These are phyloP conservation scores for Magnolia changhungtana DNA, from an alignment of 164 flowering plant genomes.

Conservation along the genomic window DNA sequence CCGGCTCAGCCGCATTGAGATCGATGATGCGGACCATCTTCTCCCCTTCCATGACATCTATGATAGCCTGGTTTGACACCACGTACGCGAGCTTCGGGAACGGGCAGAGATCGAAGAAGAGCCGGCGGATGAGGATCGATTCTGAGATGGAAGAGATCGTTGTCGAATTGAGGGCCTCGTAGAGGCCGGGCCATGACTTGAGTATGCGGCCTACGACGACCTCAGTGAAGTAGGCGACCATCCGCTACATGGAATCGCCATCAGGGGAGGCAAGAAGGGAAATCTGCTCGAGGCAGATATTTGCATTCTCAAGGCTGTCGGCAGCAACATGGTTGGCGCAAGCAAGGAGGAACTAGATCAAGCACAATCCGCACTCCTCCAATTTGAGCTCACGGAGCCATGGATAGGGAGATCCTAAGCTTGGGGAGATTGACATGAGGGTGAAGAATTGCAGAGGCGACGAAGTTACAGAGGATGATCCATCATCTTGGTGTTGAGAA, in stretches of 20 bases:
- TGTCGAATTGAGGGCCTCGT: constrained; percentile 60
- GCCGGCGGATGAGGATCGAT: constrained; percentile 37
- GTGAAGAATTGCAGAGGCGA: constrained; percentile 60
- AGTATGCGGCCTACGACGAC: constrained; percentile 66
- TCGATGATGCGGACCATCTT: constrained; percentile 82
- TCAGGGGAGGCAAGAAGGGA: constrained; percentile 66
- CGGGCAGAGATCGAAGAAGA: constrained; percentile 71
- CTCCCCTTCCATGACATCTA: constrained; percentile 91
- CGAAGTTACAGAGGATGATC: constrained; percentile 58
- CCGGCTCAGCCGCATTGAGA: constrained; percentile 57
- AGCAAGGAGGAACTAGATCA: constrained; percentile 52
- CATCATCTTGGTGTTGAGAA: too few species aligned
- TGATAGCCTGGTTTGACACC: constrained; percentile 70
- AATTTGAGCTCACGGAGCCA: constrained; percentile 65
- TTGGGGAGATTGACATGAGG: constrained; percentile 50
- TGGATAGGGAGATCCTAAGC: constrained; percentile 47
- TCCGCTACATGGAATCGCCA: constrained; percentile 73
- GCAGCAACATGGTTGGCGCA: constrained; percentile 66
- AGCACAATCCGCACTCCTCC: constrained; percentile 66
- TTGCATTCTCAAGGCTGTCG: constrained; percentile 62
- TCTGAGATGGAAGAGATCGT: constrained; percentile 39
- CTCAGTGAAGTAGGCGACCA: constrained; percentile 67
- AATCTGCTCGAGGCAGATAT: constrained; percentile 62
- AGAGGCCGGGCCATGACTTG: constrained; percentile 64
- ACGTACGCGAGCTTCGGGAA: constrained; percentile 61